Conservation (phyloP, 257 asterid genomes). For the Coffea canephora region DNA sequence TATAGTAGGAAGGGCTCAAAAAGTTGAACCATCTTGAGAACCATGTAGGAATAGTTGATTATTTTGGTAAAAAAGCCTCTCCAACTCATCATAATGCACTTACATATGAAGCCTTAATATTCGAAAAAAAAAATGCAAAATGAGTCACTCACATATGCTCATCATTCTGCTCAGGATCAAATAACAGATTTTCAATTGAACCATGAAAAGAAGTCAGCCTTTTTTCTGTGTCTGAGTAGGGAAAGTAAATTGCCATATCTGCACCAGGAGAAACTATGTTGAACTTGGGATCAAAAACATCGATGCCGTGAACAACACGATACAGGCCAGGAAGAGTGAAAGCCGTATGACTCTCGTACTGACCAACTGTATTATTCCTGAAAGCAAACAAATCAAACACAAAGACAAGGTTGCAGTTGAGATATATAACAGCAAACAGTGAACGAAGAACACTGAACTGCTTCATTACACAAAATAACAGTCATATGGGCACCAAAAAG, state of each 20-base stretch:
- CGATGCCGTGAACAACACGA: constrained; percentile 95
- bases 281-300: constrained; percentile 97
- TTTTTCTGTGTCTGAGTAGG: constrained; percentile 60
- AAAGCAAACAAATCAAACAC: constrained; percentile 16
- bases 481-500: not conserved
- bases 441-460: not conserved
- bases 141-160: constrained; percentile 68
- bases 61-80: too few relatives aligned
- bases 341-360: constrained; percentile 82
- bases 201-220: constrained; percentile 78
- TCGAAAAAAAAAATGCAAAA: not conserved
- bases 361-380: constrained; percentile 94
- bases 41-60: too few relatives aligned
- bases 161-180: constrained; percentile 75
- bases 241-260: constrained; percentile 76
- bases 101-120: not conserved
- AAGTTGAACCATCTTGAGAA: too few relatives aligned
- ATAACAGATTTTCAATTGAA: constrained; percentile 65
- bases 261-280: constrained; percentile 99
- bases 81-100: not conserved
- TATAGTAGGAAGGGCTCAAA: too few relatives aligned
- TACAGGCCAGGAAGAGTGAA: constrained; percentile 91
- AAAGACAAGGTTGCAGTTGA: not conserved
- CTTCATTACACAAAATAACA: not conserved
- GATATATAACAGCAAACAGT: not conserved